Conservation (phyloP, 108 stramenopile genomes). For the Skeletonema grethae region DNA sequence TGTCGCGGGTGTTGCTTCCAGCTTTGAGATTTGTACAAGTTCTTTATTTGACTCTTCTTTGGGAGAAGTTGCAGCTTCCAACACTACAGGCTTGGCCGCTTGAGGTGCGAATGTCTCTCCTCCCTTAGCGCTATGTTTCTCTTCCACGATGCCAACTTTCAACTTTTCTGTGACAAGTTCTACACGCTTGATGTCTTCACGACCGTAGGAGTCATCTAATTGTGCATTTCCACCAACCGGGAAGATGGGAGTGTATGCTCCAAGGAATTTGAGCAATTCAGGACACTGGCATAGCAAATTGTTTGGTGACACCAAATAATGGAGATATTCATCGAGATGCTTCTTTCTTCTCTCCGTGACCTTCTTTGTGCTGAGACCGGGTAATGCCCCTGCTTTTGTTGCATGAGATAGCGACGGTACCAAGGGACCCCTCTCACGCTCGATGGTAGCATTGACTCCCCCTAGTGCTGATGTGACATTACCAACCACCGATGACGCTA, state of each 20-base stretch:
- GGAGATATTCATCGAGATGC: conserved; percentile 71
- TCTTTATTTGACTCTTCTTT: not conserved
- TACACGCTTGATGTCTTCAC: conserved; percentile 32
- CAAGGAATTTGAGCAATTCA: conserved; percentile 77
- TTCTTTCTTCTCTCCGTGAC: conserved; percentile 66
- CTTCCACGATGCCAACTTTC: conserved; percentile 41
- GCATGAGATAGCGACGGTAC: conserved; percentile 81
- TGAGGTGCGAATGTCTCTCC: not conserved
- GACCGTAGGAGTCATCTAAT: conserved; percentile 33
- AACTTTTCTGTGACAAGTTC: conserved; percentile 44
- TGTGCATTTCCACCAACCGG: conserved; percentile 46
- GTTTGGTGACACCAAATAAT: conserved; percentile 62
- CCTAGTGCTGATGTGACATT: conserved; percentile 42
- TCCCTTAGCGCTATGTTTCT: conserved; percentile 24
- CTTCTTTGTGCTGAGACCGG: conserved; percentile 60
- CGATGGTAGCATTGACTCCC: conserved; percentile 24
- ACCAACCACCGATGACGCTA: conserved; percentile 62
- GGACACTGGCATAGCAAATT: conserved; percentile 66
- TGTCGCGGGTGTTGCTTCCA: conserved; percentile 7
- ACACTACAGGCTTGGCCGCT: not conserved
- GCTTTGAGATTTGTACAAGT: not conserved
- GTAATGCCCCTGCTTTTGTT: conserved; percentile 69
- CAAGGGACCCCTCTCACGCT: conserved; percentile 58
- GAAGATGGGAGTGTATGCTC: conserved; percentile 68
- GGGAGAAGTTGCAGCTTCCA: not conserved